phyloP scores from a whole-genome alignment of 2,329 filamentous ascomycete species.

The Aplosporella prunicola region DNA sequence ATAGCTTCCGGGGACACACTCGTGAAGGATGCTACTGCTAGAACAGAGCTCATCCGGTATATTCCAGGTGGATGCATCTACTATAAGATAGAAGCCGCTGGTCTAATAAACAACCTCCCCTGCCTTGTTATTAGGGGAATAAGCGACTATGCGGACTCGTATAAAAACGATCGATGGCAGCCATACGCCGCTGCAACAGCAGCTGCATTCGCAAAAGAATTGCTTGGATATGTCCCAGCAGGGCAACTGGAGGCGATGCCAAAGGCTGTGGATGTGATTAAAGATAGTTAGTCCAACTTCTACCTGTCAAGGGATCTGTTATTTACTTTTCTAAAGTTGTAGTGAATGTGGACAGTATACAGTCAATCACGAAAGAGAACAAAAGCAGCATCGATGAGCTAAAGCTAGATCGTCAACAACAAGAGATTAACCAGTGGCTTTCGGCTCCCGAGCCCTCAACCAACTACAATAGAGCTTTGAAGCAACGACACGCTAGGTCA shows the following conservation, averaged over 20 bases:
- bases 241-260: too few species aligned
- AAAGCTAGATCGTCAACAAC: neutral
- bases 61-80: conserved; percentile 12
- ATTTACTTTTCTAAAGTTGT: too few species aligned
- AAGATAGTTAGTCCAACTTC: too few species aligned
- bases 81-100: conserved; percentile 13
- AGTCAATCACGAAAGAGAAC: too few species aligned
- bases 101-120: conserved; percentile 17
- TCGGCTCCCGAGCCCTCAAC: conserved; percentile 22
- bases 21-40: neutral
- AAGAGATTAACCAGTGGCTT: conserved; percentile 16
- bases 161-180: conserved; percentile 20
- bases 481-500: conserved; percentile 17
- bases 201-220: conserved; percentile 16
- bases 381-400: neutral
- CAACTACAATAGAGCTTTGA: conserved; percentile 20
- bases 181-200: conserved; percentile 15
- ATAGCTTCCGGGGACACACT: conserved; percentile 2
- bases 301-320: too few species aligned
- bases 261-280: too few species aligned
- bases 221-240: too few species aligned
- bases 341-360: too few species aligned
- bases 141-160: conserved; percentile 19
- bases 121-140: conserved; percentile 21
- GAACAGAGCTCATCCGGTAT: neutral